Evolutionary conservation across 805 yeast species (phyloP), one percentile per base, ranked within the genome.

Genomic region (Candida cerambycidarum): DNA sequence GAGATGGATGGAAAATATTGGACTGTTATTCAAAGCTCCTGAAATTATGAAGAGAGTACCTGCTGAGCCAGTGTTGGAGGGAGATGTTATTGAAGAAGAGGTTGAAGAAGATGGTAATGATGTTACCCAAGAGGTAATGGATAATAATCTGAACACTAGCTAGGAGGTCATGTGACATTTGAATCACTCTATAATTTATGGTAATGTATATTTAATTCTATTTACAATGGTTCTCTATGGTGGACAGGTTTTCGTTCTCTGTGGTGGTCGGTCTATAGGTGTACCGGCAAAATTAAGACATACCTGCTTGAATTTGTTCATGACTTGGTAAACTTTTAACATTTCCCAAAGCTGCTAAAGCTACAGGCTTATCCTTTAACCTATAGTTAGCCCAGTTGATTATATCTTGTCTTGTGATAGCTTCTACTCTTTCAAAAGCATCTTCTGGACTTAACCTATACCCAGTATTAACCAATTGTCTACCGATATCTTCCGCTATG

Each of bases 391-490:
- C 95, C 95, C 97, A 95, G 48, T 76, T 72, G 27, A 85, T 77
- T 33, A 93, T 87, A 61, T 89, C 97, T 29, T 80, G 76, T 56
- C 79, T 83, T 8, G 88, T 78, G 48, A 93, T 86, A 35, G 76
- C 71, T 54, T 89, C 89, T 11, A 93, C 93, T 46, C 84, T 78
- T 44, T 76, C 73, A 57, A 84, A 85, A 10, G 83, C 83, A 50
- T 83, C 88, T 58, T 82, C 85, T 4, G 93, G 89, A 5, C 84
- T 66, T 50, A 83, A 70, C 54, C 89, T 71, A 54, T 69, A 76
- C 23, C 99, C 99, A 3, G 98, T 90, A 41, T 97, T 92, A 33
- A 93, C 96, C 43, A 93, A 74, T 64, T 93, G 99, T 65, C 99
- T 83, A 19, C 99, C 99, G 54, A 93, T 89, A 65, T 93, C 98